Conservation (phyloP, 495 filamentous ascomycete species). For the Astrothelium subdiscretum region DNA sequence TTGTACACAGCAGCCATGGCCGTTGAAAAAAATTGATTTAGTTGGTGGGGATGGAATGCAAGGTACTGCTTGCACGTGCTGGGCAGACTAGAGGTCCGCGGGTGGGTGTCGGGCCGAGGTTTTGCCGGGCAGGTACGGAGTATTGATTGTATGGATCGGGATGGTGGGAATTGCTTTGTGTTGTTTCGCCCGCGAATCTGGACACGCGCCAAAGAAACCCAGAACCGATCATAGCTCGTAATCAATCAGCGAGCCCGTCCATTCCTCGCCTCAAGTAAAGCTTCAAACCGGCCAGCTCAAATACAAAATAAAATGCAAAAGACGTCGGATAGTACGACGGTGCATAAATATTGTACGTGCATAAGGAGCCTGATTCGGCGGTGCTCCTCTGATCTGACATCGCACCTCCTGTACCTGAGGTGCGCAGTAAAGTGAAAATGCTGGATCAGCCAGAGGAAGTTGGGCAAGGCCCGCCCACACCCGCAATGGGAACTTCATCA, state of each 20-base stretch:
- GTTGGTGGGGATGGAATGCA: not conserved
- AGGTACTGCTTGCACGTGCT: not conserved
- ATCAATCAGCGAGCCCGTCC: not conserved
- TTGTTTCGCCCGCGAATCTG: not conserved
- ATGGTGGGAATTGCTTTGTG: not conserved
- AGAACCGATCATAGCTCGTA: not conserved
- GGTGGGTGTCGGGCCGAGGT: not conserved
- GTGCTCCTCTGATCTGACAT: not conserved
- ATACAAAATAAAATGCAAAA: no score
- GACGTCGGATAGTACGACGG: no score
- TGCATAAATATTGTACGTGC: not conserved
- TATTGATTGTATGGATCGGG: not conserved
- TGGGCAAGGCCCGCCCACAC: conserved; percentile 1
- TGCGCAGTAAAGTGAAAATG: conserved; percentile 2
- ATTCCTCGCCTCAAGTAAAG: not conserved
- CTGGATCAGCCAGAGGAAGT: not conserved
- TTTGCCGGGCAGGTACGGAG: not conserved
- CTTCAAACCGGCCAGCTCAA: no score
- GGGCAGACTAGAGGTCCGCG: not conserved
- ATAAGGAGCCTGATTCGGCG: not conserved
- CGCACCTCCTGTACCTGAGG: conserved; percentile 2
- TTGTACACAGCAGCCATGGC: conserved; percentile 94
- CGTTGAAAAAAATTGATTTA: no score
- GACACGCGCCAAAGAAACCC: conserved; percentile 1
- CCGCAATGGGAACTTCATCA: not conserved